Evolutionary conservation across 2,329 filamentous ascomycete genomes (phyloP).

Genomic region (Fusarium sp.): DNA sequence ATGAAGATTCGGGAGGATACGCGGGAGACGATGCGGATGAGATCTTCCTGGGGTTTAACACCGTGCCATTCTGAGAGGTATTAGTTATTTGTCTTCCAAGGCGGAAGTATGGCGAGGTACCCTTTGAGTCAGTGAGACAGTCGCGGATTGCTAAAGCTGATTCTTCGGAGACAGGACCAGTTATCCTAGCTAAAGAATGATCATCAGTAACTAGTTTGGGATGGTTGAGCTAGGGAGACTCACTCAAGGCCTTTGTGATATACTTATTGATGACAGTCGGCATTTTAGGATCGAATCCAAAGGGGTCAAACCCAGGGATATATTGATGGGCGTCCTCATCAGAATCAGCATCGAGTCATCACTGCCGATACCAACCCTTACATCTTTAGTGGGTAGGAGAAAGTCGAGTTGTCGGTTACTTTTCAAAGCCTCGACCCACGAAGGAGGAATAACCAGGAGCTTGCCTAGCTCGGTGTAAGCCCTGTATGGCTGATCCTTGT

Average conservation of each 20-base stretch:
- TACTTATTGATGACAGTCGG: background rate
- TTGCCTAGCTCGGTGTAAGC: background rate
- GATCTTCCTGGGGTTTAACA: background rate
- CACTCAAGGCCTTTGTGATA: background rate
- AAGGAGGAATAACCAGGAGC: background rate
- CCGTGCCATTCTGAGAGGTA: background rate
- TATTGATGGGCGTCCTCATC: background rate
- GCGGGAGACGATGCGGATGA: background rate
- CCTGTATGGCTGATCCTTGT: background rate
- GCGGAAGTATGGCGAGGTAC: background rate
- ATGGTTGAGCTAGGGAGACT: fast-evolving
- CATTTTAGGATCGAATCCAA: background rate
- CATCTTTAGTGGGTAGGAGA: background rate
- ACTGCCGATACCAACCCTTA: fast-evolving
- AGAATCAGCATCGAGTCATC: fast-evolving
- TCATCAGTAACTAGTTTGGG: too few relatives aligned
- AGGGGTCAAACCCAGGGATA: background rate
- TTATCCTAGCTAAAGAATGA: background rate
- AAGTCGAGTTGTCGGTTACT: background rate
- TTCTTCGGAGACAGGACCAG: background rate
- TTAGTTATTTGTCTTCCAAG: fast-evolving
- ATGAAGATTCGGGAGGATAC: conserved; percentile 34
- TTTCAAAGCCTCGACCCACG: background rate
- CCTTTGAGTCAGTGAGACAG: background rate
- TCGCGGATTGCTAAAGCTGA: background rate